Percentiles rank a stretch among this genome's conserved stretches.
Evolutionary conservation across 257 asterid species (phyloP).

Genomic region (Prunella vulgaris): DNA sequence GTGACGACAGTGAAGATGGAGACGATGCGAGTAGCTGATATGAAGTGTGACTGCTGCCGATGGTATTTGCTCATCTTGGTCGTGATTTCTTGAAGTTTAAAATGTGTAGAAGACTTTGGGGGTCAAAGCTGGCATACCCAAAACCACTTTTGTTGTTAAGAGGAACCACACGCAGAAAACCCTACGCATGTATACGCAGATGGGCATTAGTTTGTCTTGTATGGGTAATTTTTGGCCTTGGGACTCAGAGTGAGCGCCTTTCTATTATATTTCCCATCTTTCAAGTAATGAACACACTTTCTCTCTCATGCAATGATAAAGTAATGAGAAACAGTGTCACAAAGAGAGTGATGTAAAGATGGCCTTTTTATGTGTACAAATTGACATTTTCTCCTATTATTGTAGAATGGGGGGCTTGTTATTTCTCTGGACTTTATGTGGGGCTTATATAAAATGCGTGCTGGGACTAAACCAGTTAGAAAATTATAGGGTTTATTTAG

Average conservation of each 20-base stretch:
- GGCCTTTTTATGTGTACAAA: neutral
- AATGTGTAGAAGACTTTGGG: neutral
- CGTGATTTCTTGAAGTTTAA: neutral
- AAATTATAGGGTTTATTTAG: no score
- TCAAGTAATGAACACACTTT: no score
- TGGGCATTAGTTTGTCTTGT: neutral
- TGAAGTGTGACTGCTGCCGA: neutral
- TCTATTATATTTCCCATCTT: neutral
- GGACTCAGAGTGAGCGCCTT: conserved; percentile 43
- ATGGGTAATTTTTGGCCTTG: conserved; percentile 22
- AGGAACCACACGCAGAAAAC: conserved; percentile 1
- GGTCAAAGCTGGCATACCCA: neutral
- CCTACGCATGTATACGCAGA: neutral
- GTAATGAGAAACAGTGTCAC: no score
- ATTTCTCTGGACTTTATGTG: no score
- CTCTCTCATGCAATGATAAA: neutral
- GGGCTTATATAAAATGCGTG: no score
- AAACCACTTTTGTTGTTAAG: neutral
- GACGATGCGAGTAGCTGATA: conserved; percentile 42
- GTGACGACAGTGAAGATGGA: conserved; percentile 68
- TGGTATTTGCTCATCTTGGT: neutral
- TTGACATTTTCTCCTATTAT: no score
- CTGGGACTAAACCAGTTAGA: no score
- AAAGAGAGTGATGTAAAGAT: neutral
- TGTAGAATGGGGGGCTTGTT: no score